phyloP scores from a whole-genome alignment of 202 grass and related monocot genomes.

The Musa balbisiana region DNA sequence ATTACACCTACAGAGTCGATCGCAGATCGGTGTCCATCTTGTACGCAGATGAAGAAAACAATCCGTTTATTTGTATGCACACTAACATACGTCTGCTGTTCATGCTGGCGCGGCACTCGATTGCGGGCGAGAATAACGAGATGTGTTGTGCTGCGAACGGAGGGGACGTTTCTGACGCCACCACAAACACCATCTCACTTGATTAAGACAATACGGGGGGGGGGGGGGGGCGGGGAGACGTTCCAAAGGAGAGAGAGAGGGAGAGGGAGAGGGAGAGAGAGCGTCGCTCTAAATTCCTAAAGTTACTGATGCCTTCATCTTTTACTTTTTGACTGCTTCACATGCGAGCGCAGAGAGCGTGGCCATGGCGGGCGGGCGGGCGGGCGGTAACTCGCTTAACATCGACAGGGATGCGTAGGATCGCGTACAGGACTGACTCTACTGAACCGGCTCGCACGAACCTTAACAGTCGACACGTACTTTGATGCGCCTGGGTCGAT shows the following conservation, averaged over 20 bases:
- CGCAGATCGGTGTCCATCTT: not conserved
- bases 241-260: not conserved
- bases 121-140: slow-evolving; percentile 20
- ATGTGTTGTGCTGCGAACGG: not conserved
- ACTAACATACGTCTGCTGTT: not conserved
- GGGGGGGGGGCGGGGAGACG: not conserved
- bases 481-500: too few relatives aligned
- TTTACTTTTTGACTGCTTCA: not conserved
- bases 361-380: too few relatives aligned
- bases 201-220: not conserved
- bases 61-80: not conserved
- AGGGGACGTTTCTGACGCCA: slow-evolving; percentile 17
- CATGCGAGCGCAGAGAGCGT: not conserved
- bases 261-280: not conserved
- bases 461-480: too few relatives aligned
- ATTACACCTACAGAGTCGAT: slow-evolving; percentile 4
- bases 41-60: slow-evolving; percentile 1
- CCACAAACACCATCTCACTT: not conserved
- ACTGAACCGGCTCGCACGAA: too few relatives aligned
- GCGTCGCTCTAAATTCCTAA: not conserved
- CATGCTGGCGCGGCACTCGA: slow-evolving; percentile 21
- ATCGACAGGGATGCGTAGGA: too few relatives aligned
- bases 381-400: too few relatives aligned
- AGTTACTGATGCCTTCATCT: not conserved
- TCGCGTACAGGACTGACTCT: too few relatives aligned